These are phyloP conservation scores for Aeschynomene evenia DNA, from an alignment of 306 rosid species.

Conservation along the genomic window DNA sequence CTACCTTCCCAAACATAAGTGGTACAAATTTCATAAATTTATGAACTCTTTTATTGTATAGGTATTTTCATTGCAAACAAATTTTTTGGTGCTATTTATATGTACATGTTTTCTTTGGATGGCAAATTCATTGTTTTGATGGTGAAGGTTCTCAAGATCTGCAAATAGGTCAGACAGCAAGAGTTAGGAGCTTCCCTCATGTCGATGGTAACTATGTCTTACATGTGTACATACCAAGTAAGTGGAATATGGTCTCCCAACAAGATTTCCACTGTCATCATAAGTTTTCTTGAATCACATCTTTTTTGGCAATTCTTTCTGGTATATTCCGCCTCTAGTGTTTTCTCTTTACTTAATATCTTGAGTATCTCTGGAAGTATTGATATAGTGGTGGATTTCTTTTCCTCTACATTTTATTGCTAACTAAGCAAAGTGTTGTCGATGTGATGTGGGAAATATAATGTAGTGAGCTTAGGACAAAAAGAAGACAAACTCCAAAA, in stretches of 20 bases:
- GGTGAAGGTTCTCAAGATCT: conserved; percentile 46
- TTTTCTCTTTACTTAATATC: background rate
- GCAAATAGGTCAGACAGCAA: conserved; percentile 48
- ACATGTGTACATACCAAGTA: conserved; percentile 87
- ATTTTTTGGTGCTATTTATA: background rate
- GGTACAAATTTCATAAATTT: background rate
- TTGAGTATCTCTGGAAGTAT: background rate
- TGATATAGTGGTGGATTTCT: background rate
- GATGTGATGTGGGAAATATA: background rate
- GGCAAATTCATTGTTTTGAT: conserved; percentile 38
- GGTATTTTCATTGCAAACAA: background rate
- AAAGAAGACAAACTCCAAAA: background rate
- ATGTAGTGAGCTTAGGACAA: background rate
- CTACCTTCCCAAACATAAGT: too few relatives aligned
- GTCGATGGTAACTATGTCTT: conserved; percentile 80
- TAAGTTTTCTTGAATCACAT: background rate
- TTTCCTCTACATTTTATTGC: background rate
- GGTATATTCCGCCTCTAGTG: background rate
- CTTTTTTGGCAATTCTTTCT: too few relatives aligned
- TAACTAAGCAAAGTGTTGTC: background rate
- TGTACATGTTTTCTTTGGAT: background rate
- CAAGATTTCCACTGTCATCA: background rate
- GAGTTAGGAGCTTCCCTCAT: conserved; percentile 81
- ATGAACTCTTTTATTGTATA: background rate
- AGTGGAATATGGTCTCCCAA: conserved; percentile 15